Evolutionary conservation across 2,329 filamentous ascomycete species (phyloP).

Genomic region (Botrytis fabae): DNA sequence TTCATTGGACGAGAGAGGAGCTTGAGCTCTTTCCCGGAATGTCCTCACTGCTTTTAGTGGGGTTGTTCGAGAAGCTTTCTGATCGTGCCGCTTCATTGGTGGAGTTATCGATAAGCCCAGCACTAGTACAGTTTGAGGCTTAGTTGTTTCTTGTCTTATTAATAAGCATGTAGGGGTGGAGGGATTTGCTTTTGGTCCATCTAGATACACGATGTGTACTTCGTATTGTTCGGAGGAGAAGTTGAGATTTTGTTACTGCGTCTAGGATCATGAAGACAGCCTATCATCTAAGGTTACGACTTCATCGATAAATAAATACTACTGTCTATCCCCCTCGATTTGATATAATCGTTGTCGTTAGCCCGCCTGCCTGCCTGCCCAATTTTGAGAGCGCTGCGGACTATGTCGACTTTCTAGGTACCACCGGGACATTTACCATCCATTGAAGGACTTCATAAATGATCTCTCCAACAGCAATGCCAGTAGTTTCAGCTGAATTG

Average conservation of each 20-base stretch:
- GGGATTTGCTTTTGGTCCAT: background rate
- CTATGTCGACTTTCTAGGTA: conserved; percentile 3
- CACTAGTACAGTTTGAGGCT: background rate
- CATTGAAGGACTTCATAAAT: conserved; percentile 39
- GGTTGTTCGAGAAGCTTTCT: background rate
- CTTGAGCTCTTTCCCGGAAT: background rate
- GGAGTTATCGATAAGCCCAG: background rate
- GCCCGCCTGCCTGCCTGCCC: background rate
- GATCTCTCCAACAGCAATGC: conserved; percentile 36
- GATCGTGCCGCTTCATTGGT: background rate
- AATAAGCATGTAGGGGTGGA: background rate
- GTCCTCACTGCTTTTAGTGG: background rate
- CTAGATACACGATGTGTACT: background rate
- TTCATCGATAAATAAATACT: background rate
- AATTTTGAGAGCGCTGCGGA: background rate
- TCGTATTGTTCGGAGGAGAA: background rate
- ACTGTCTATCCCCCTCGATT: background rate
- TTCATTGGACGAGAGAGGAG: conserved; percentile 6
- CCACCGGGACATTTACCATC: conserved; percentile 38
- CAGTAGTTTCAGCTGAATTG: conserved; percentile 39
- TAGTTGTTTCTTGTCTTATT: background rate
- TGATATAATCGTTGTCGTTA: background rate
- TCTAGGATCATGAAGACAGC: background rate
- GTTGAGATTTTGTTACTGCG: background rate
- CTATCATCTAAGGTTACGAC: background rate